A percentile compares a stretch with the other conserved stretches of the same genome.
phyloP scores from a whole-genome alignment of 371 early-diverging fungal genomes.

The Polyrhizophydium stewartii region DNA sequence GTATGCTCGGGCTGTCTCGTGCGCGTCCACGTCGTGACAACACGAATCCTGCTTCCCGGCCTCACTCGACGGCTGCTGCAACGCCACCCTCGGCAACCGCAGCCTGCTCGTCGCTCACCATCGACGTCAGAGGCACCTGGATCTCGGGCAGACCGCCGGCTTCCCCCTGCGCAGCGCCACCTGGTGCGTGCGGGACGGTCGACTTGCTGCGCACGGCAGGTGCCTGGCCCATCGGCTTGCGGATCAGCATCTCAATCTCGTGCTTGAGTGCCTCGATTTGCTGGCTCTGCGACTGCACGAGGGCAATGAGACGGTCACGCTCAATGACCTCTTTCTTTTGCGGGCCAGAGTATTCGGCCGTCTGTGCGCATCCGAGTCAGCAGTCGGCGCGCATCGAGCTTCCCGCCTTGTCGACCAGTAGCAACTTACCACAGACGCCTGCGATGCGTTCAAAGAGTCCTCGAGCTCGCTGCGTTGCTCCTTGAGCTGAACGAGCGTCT shows the following conservation, averaged over 20 bases:
- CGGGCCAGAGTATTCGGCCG: slow-evolving; percentile 40
- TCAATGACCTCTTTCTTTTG: slow-evolving; percentile 38
- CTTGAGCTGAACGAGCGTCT: slow-evolving; percentile 34
- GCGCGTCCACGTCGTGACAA: too few species aligned
- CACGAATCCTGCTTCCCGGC: too few species aligned
- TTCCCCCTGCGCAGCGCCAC: too few species aligned
- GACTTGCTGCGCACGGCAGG: not conserved
- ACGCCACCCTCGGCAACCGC: not conserved
- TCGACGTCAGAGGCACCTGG: not conserved
- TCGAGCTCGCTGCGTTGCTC: slow-evolving; percentile 36
- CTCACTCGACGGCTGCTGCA: too few species aligned
- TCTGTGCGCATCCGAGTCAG: slow-evolving; percentile 12
- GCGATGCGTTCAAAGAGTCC: slow-evolving; percentile 38
- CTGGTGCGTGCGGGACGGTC: too few species aligned
- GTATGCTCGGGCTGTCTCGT: too few species aligned
- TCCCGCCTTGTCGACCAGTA: not conserved
- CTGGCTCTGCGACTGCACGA: slow-evolving; percentile 37
- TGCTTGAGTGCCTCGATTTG: slow-evolving; percentile 43
- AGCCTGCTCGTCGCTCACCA: not conserved
- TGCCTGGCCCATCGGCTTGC: slow-evolving; percentile 27
- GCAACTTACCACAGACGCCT: slow-evolving; percentile 37
- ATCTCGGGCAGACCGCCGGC: not conserved
- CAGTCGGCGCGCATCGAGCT: too few species aligned
- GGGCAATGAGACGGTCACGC: slow-evolving; percentile 31
- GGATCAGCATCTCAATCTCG: slow-evolving; percentile 44